These are phyloP conservation scores for Geranomyces michiganensis DNA, from an alignment of 192 early-diverging fungal genomes.

Conservation along the genomic window DNA sequence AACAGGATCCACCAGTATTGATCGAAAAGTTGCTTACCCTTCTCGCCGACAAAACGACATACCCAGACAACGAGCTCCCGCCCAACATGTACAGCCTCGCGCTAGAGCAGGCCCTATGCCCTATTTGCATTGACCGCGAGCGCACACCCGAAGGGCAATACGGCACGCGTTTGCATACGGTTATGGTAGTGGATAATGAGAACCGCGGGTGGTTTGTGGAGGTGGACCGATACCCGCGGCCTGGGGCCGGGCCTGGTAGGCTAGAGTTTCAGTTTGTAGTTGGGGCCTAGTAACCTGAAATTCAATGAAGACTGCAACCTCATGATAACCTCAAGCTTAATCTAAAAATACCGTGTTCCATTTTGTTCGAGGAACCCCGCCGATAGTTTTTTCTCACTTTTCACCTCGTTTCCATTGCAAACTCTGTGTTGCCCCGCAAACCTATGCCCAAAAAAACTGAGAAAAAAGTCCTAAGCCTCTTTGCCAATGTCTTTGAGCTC, in stretches of 20 bases:
- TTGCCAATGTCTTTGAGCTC: conserved; percentile 13
- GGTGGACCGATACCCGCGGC: conserved; percentile 8
- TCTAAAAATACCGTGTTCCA: no score
- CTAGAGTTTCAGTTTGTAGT: conserved; percentile 1
- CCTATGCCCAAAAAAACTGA: conserved; percentile 8
- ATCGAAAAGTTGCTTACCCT: conserved; percentile 15
- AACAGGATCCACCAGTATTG: neutral
- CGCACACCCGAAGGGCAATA: conserved; percentile 23
- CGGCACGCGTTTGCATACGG: conserved; percentile 47
- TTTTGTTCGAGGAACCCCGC: no score
- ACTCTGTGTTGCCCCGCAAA: no score
- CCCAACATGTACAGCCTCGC: conserved; percentile 21
- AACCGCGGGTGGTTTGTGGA: conserved; percentile 30
- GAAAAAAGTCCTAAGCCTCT: conserved; percentile 13
- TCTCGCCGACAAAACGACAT: conserved; percentile 15
- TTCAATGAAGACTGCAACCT: no score
- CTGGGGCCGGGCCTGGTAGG: neutral
- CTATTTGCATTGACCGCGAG: conserved; percentile 46
- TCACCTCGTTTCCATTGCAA: no score
- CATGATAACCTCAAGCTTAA: no score
- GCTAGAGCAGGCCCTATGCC: conserved; percentile 25
- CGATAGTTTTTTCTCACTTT: no score
- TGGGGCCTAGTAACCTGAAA: neutral
- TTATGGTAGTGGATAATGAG: conserved; percentile 35
- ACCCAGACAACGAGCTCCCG: conserved; percentile 20